phyloP scores from a whole-genome alignment of 2,329 filamentous ascomycete genomes.

The Fusarium sp. region DNA sequence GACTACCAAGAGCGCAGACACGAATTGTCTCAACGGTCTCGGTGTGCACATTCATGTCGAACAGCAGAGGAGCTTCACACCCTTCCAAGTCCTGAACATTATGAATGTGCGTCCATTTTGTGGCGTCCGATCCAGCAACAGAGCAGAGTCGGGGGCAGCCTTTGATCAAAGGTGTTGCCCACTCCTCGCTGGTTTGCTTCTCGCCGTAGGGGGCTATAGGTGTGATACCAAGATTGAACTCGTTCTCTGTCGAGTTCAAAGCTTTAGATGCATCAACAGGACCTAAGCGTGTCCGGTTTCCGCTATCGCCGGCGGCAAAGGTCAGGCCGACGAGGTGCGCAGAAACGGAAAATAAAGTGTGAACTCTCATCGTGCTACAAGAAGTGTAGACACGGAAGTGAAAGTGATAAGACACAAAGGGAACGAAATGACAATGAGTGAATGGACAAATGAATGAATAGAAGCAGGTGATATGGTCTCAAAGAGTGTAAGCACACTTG shows the following conservation, averaged over 20 bases:
- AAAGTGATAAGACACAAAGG: too few relatives aligned
- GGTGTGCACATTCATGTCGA: background rate
- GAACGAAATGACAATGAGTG: too few relatives aligned
- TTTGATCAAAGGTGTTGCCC: background rate
- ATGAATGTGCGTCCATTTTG: slow-evolving; percentile 5
- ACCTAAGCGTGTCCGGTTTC: too few relatives aligned
- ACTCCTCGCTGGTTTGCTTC: background rate
- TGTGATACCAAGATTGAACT: background rate
- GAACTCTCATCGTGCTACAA: too few relatives aligned
- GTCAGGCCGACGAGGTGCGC: too few relatives aligned
- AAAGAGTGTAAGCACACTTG: too few relatives aligned
- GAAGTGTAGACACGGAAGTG: too few relatives aligned
- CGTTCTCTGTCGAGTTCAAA: background rate
- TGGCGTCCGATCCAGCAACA: background rate
- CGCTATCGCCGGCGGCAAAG: too few relatives aligned
- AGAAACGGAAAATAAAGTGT: too few relatives aligned
- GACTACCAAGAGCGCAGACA: background rate
- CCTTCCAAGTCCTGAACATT: background rate
- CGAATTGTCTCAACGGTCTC: slow-evolving; percentile 5
- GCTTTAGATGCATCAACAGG: background rate
- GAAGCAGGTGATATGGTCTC: too few relatives aligned
- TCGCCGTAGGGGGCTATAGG: background rate
- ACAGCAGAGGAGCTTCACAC: background rate
- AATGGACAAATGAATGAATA: too few relatives aligned
- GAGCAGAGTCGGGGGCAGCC: slow-evolving; percentile 2